Base-by-base conservation (phyloP, 2,329 filamentous ascomycete genomes). In the Alternaria metachromatica region DNA sequence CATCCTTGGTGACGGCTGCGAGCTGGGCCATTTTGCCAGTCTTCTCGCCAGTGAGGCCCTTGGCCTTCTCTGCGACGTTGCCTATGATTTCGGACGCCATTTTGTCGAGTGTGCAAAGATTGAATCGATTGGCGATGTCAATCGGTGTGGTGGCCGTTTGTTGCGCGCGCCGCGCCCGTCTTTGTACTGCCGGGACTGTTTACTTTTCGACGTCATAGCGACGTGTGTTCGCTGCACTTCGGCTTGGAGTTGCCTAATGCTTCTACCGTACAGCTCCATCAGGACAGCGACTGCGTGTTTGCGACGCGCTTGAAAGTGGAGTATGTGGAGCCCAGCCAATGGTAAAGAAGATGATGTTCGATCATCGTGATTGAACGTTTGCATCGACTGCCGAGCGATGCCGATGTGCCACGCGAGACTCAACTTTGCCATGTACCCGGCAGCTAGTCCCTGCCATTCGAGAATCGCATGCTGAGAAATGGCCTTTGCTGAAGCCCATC, bases 11-110 rank as follows among this genome's bases (percentile, higher is more conserved):
- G 65, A 89, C 82, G 44, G 81, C 80, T 25, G 83, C 78, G 51
- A 94, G 82, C 72, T 94, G 89, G 15, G 84, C 83, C 25, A 87
- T 73, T 83, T 94, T 93, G 66, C 84, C 82, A 66, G 74, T 64
- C 55, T 73, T 65, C 43, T 70, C 77, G 37, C 79, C 72, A 18
- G 68, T 56, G 58, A 80, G 74, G 54, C 73, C 68, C 65, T 82
- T 74, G 26, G 76, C 76, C 61, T 74, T 79, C 20, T 76, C 71
- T 21, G 75, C 54, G 6, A 72, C 67, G 33, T 67, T 70, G 7
- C 74, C 58, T 33, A 80, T 67, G 13, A 79, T 75, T 56, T 69
- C 57, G 4, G 76, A 77, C 44, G 77, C 78, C 77, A 80, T 78
- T 6, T 58, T 60, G 43, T 50, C 25, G 44, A 55, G 21, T 54